These are phyloP conservation scores for Pistacia vera DNA, from an alignment of 345 rosid genomes.

Conservation along the genomic window DNA sequence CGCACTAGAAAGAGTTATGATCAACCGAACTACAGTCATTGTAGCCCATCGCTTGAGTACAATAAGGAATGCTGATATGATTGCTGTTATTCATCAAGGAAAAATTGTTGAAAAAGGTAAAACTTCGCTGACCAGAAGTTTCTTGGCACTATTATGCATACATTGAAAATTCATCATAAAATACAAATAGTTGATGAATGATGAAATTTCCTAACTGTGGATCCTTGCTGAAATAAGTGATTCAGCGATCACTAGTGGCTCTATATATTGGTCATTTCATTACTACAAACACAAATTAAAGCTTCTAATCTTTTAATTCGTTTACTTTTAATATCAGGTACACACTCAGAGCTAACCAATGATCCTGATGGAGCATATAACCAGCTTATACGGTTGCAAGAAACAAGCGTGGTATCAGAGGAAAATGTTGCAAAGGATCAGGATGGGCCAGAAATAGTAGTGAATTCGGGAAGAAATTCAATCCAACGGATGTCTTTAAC, in stretches of 20 bases:
- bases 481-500: conserved; percentile 24
- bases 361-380: conserved; percentile 81
- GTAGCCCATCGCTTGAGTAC: neutral
- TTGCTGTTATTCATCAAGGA: conserved; percentile 20
- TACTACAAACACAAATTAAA: neutral
- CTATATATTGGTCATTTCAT: neutral
- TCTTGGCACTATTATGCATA: neutral
- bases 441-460: conserved; percentile 9
- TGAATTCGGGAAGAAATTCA: conserved; percentile 25
- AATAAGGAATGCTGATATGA: neutral
- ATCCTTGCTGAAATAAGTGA: neutral
- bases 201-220: no score
- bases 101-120: conserved; percentile 51
- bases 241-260: neutral
- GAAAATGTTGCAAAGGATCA: conserved; percentile 16
- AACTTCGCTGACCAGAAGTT: neutral
- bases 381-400: conserved; percentile 75
- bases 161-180: neutral
- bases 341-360: conserved; percentile 53
- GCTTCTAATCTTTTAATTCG: neutral
- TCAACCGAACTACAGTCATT: neutral
- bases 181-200: neutral
- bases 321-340: conserved; percentile 36
- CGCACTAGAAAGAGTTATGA: neutral
- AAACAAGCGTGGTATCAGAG: conserved; percentile 38